phyloP scores from a whole-genome alignment of 768 basidiomycete genomes.

The Suillus cothurnatus region DNA sequence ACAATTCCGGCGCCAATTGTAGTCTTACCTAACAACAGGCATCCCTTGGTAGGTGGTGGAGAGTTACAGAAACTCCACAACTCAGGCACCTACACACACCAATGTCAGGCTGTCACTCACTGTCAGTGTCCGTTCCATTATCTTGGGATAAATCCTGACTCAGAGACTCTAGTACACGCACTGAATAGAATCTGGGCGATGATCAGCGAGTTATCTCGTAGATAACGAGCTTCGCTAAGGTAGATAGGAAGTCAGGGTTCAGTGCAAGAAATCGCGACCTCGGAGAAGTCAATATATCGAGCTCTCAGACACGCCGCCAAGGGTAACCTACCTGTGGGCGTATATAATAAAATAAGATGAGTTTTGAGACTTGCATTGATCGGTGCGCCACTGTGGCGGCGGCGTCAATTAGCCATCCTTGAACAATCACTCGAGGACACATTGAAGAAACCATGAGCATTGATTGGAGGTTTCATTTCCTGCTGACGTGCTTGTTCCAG shows the following conservation, averaged over 20 bases:
- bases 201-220: background rate
- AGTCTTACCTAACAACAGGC: background rate
- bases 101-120: background rate
- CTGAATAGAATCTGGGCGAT: background rate
- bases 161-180: background rate
- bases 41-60: background rate
- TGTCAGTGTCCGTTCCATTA: background rate
- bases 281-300: background rate
- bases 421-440: background rate
- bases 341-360: background rate
- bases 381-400: conserved; percentile 2
- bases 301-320: background rate
- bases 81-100: conserved; percentile 3
- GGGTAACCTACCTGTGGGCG: background rate
- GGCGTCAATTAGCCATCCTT: background rate
- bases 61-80: conserved; percentile 2
- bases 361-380: background rate
- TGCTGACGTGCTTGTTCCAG: background rate
- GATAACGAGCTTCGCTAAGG: background rate
- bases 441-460: background rate
- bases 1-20: background rate
- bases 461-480: background rate
- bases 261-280: background rate
- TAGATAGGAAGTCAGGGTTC: background rate
- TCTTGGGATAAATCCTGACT: background rate